These are phyloP conservation scores for Yamadazyma membranifaciens DNA, from an alignment of 1,139 yeast genomes.

Conservation along the genomic window DNA sequence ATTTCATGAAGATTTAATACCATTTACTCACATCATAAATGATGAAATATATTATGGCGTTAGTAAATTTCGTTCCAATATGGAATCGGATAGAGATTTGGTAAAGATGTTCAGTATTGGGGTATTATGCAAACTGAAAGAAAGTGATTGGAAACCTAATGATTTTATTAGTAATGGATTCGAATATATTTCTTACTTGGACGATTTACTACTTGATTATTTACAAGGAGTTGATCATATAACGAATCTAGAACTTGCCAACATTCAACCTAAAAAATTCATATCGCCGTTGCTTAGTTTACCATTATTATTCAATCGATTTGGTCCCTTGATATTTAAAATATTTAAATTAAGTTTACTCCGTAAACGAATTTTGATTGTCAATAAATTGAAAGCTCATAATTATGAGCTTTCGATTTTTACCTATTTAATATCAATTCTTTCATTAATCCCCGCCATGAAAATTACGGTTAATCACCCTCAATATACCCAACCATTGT, in stretches of 20 bases:
- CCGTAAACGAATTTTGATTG: conserved; percentile 59
- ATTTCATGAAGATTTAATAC: conserved; percentile 44
- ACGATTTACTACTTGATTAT: conserved; percentile 38
- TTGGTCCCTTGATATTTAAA: conserved; percentile 75
- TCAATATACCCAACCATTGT: conserved; percentile 48
- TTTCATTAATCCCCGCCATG: conserved; percentile 38
- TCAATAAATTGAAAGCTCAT: conserved; percentile 39
- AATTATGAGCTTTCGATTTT: conserved; percentile 27
- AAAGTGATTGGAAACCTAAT: conserved; percentile 49
- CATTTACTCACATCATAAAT: conserved; percentile 29
- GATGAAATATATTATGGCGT: conserved; percentile 37
- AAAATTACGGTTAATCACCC: conserved; percentile 16
- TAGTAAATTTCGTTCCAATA: conserved; percentile 31
- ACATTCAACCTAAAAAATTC: conserved; percentile 1
- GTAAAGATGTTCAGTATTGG: conserved; percentile 69
- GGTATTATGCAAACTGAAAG: conserved; percentile 47
- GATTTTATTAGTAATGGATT: conserved; percentile 52
- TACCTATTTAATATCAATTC: conserved; percentile 34
- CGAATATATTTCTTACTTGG: conserved; percentile 53
- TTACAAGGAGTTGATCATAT: conserved; percentile 24
- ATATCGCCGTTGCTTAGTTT: conserved; percentile 22
- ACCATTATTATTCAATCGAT: conserved; percentile 43
- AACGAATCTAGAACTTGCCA: background rate
- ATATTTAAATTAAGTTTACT: conserved; percentile 69
- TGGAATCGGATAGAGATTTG: conserved; percentile 40